These are phyloP conservation scores for Fusarium oxysporum DNA, from an alignment of 2,329 filamentous ascomycete species.

Conservation along the genomic window DNA sequence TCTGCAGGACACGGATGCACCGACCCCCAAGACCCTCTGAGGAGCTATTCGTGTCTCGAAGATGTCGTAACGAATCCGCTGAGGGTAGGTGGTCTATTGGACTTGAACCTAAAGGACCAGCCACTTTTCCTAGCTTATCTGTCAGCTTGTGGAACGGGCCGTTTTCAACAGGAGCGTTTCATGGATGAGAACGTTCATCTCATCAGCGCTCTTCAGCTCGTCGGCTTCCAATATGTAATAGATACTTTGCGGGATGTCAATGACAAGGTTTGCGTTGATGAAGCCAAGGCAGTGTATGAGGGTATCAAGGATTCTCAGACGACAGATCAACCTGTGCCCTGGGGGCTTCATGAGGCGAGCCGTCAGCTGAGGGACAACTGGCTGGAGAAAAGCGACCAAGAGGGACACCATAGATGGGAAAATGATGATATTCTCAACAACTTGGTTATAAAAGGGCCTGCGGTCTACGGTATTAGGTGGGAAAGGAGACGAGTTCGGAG, in stretches of 20 bases:
- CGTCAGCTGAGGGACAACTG: not conserved
- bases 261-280: not conserved
- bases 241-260: not conserved
- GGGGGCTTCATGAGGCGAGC: not conserved
- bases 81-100: no score
- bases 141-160: no score
- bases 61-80: no score
- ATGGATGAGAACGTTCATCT: no score
- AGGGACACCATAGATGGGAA: fast-evolving
- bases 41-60: no score
- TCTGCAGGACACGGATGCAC: no score
- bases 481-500: not conserved
- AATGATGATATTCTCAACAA: fast-evolving
- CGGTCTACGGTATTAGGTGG: not conserved
- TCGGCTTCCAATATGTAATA: not conserved
- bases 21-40: no score
- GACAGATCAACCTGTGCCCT: not conserved
- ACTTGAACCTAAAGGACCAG: no score
- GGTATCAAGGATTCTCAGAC: not conserved
- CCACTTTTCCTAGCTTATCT: no score
- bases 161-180: no score
- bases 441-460: not conserved
- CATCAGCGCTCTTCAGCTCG: not conserved
- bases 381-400: not conserved
- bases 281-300: not conserved